A percentile compares a stretch with the other conserved stretches of the same genome.
Evolutionary conservation across 2,329 filamentous ascomycete species (phyloP).

Genomic region (Beauveria australis): DNA sequence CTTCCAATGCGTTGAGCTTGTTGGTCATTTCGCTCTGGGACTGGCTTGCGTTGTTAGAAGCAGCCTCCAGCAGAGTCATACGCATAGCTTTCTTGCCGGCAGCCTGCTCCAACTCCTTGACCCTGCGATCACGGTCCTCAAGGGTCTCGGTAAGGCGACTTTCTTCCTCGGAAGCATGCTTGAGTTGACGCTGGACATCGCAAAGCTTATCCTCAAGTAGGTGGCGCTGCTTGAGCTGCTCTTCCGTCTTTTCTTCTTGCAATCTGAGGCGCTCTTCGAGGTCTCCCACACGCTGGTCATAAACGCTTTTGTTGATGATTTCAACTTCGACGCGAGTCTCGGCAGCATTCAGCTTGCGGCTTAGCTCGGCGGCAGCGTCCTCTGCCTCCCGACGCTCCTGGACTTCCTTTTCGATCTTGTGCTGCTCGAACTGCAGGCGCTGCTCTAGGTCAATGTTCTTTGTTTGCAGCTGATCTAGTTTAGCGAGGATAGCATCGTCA

Average conservation of each 20-base stretch:
- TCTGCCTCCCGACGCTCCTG: conserved; percentile 42
- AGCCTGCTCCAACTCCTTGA: conserved; percentile 51
- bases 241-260: conserved; percentile 55
- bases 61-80: conserved; percentile 58
- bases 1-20: conserved; percentile 44
- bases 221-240: conserved; percentile 55
- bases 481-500: conserved; percentile 44
- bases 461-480: conserved; percentile 49
- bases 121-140: conserved; percentile 61
- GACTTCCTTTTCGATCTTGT: conserved; percentile 40
- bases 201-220: conserved; percentile 64
- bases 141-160: conserved; percentile 56
- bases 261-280: conserved; percentile 60
- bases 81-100: conserved; percentile 50
- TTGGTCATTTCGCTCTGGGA: conserved; percentile 47
- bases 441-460: conserved; percentile 55
- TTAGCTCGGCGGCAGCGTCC: conserved; percentile 44
- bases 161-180: conserved; percentile 64
- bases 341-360: conserved; percentile 46
- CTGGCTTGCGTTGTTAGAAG: conserved; percentile 51
- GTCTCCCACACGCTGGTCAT: conserved; percentile 55
- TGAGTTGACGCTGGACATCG: conserved; percentile 62
- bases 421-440: conserved; percentile 39
- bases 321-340: conserved; percentile 53
- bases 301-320: conserved; percentile 51